Percentiles rank a stretch among this genome's conserved stretches.
Conservation (phyloP, 2,329 filamentous ascomycete genomes). For the Hawksworthiomyces lignivorus region DNA sequence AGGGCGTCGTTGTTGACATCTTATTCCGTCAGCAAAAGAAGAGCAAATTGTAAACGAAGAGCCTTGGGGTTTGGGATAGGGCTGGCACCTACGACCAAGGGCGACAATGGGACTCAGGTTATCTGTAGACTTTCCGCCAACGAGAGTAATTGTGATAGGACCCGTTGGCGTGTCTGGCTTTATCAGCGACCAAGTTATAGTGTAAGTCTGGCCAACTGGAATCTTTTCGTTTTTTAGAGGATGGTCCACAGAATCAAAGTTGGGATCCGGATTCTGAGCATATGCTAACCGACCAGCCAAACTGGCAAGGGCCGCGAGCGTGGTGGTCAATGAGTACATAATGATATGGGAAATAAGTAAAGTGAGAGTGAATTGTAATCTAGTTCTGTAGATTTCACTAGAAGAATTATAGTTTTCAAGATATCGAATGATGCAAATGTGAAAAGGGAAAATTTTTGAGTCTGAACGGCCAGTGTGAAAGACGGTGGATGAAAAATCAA, state of each 20-base stretch:
- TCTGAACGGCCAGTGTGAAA: too few relatives aligned
- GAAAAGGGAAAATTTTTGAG: background rate
- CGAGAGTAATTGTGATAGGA: constrained; percentile 43
- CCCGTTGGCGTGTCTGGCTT: constrained; percentile 28
- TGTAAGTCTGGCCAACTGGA: constrained; percentile 38
- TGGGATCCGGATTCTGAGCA: constrained; percentile 43
- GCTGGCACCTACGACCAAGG: constrained; percentile 5
- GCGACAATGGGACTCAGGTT: constrained; percentile 26
- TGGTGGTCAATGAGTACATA: background rate
- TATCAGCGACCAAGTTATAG: constrained; percentile 41
- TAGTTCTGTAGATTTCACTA: background rate
- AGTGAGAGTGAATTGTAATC: too few relatives aligned
- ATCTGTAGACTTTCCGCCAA: constrained; percentile 39
- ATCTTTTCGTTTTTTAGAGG: constrained; percentile 35
- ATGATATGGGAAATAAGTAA: too few relatives aligned
- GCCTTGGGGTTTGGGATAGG: too few relatives aligned
- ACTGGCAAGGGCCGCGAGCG: background rate
- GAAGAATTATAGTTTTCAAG: too few relatives aligned
- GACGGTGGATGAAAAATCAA: too few relatives aligned
- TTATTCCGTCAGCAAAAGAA: too few relatives aligned
- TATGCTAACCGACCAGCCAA: constrained; percentile 32
- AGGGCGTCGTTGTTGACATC: constrained; percentile 37
- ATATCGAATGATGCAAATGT: too few relatives aligned
- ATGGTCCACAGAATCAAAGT: constrained; percentile 45
- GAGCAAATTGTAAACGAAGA: too few relatives aligned